Base-by-base conservation (phyloP, 441 rosid species). In the Eutrema salsugineum region DNA sequence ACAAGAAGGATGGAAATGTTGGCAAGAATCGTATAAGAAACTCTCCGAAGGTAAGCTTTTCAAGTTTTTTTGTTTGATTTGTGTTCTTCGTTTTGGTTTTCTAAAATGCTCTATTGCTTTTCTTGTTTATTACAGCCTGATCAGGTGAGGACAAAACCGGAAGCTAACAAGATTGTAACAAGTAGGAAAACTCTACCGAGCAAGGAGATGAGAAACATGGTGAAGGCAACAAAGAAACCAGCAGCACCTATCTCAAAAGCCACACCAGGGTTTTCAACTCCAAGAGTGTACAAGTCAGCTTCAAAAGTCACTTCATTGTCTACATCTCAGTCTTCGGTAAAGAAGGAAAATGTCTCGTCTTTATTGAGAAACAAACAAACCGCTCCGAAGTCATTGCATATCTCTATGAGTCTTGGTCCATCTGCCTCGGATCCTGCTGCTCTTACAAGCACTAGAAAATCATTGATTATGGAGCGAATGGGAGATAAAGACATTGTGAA, bases 401-500 rank as follows among this genome's bases (percentile, higher is more conserved):
- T 81, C 80, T 86, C 97, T 47, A 75, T 85, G 78, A 84, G 78
- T 70, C 50, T 85, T 63, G 90, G 79, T 30, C 78, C 88, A 35
- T 69, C 86, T 19, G 78, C 72, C 65, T 80, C 86, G 39, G 83
- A 66, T 76, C 82, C 76, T 50, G 68, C 83, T 51, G 66, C 87
- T 77, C 65, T 63, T 49, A 20, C 85, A 30, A 55, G 82, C 43
- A 61, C 79, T 11, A 85, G 91, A 73, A 88, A 88, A 63, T 87
- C 97, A 56, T 73, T 86, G 66, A 85, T 96, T 30, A 93, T 93
- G 99, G 99, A 93, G 78, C 86, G 80, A 76, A 96, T 96, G 99
- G 94, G 93, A n/a, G 97, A 96, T 79, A 96, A 96, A 78, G 99
- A 96, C 80, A 93, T 90, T 68, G 91, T 96, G 12, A 93, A 85